A percentile compares a stretch with the other conserved stretches of the same genome.
These are phyloP conservation scores for Poteriospumella lacustris DNA, from an alignment of 108 stramenopile genomes.

Conservation along the genomic window DNA sequence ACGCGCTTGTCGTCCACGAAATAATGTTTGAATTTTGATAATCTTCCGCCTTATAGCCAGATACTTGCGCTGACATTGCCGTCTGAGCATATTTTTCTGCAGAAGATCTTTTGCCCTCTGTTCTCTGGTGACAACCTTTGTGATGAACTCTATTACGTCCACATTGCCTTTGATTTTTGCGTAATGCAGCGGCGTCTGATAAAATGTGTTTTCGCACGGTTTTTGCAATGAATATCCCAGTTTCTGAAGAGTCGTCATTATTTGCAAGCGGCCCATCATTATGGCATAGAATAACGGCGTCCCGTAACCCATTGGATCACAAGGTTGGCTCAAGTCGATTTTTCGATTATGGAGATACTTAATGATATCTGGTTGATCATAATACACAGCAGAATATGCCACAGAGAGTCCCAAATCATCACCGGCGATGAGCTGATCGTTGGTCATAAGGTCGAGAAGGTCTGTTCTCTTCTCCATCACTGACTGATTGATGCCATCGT, in stretches of 20 bases:
- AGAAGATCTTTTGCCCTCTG: not conserved
- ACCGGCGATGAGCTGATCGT: not conserved
- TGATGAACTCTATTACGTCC: not conserved
- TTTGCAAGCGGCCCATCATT: not conserved
- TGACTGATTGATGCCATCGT: not conserved
- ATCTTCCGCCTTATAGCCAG: too few relatives aligned
- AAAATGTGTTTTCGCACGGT: not conserved
- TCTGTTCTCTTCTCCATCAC: not conserved
- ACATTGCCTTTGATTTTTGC: not conserved
- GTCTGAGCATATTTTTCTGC: too few relatives aligned
- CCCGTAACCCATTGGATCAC: slow-evolving; percentile 9
- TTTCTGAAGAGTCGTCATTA: not conserved
- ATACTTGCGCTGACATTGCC: too few relatives aligned
- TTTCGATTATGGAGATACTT: slow-evolving; percentile 3
- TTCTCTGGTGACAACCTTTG: not conserved
- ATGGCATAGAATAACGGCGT: not conserved
- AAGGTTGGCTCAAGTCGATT: not conserved
- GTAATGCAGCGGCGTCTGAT: not conserved
- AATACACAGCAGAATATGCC: not conserved
- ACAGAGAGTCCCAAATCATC: not conserved
- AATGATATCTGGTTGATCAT: slow-evolving; percentile 14
- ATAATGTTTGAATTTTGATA: too few relatives aligned
- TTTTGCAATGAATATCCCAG: not conserved
- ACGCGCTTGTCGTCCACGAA: too few relatives aligned
- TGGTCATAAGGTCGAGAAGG: not conserved